Evolutionary conservation across 2,329 filamentous ascomycete species (phyloP).

Genomic region (Albophoma yamanashiensis): DNA sequence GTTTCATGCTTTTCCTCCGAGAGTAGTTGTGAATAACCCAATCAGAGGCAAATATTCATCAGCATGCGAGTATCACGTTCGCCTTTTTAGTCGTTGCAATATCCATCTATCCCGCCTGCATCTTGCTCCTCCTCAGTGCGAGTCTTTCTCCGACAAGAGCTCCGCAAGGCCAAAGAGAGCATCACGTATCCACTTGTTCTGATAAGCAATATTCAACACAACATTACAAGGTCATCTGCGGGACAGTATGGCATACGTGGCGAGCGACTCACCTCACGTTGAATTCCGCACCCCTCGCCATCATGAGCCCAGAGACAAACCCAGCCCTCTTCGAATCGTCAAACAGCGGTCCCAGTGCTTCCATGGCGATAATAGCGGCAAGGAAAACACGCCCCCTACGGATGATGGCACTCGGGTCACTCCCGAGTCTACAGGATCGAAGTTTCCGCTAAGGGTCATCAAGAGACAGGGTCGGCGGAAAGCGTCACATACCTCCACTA

Average conservation of each 20-base stretch:
- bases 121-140: neutral
- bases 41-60: neutral
- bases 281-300: constrained; percentile 18
- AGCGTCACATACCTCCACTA: neutral
- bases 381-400: neutral
- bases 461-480: constrained; percentile 4
- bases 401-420: constrained; percentile 1
- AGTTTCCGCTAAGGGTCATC: constrained; percentile 3
- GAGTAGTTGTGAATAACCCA: neutral
- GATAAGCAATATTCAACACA: neutral
- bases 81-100: constrained; percentile 1
- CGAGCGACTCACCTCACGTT: constrained; percentile 14
- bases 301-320: constrained; percentile 15
- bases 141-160: neutral
- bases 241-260: constrained; percentile 25
- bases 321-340: constrained; percentile 39
- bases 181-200: neutral
- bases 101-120: constrained; percentile 1
- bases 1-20: neutral
- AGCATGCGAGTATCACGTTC: constrained; percentile 1
- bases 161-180: neutral
- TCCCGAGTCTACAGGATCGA: neutral
- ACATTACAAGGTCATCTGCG: constrained; percentile 1
- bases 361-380: neutral
- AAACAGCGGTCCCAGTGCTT: constrained; percentile 20